Evolutionary conservation across 805 yeast species (phyloP).

Genomic region (Kazachstania bromeliacearum): DNA sequence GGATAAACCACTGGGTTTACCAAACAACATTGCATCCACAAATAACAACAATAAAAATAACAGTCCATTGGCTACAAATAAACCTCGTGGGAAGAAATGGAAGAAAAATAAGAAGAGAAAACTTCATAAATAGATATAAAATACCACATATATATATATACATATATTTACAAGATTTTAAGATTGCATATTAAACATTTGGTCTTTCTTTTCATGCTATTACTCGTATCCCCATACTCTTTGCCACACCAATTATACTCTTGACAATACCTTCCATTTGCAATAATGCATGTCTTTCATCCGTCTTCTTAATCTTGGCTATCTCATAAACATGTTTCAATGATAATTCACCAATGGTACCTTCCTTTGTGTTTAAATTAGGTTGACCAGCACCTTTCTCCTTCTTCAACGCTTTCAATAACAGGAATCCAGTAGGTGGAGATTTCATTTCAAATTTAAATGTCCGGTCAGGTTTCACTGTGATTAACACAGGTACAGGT

Average conservation of each 20-base stretch:
- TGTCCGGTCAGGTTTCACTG: conserved; percentile 86
- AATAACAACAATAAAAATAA: conserved; percentile 1
- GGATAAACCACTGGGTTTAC: conserved; percentile 11
- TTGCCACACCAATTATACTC: conserved; percentile 81
- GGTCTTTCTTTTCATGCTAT: conserved; percentile 36
- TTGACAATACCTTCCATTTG: conserved; percentile 72
- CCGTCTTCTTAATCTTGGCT: conserved; percentile 86
- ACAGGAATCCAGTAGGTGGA: conserved; percentile 84
- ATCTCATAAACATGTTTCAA: conserved; percentile 90
- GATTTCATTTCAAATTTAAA: conserved; percentile 80
- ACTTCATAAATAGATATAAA: conserved; percentile 15
- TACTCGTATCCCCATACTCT: conserved; percentile 76
- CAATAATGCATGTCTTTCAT: conserved; percentile 61
- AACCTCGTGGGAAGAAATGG: conserved; percentile 14
- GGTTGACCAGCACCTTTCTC: conserved; percentile 70
- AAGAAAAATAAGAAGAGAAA: conserved; percentile 26
- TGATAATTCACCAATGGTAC: conserved; percentile 53
- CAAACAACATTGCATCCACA: conserved; percentile 5
- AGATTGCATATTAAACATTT: not conserved
- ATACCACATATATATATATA: conserved; percentile 2
- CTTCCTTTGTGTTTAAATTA: conserved; percentile 14
- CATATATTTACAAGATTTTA: not conserved
- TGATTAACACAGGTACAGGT: conserved; percentile 80
- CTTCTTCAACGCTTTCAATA: conserved; percentile 62
- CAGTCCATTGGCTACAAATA: conserved; percentile 4